Base-by-base conservation (phyloP, 2,329 filamentous ascomycete genomes). In the Ophiocordyceps sinensis region DNA sequence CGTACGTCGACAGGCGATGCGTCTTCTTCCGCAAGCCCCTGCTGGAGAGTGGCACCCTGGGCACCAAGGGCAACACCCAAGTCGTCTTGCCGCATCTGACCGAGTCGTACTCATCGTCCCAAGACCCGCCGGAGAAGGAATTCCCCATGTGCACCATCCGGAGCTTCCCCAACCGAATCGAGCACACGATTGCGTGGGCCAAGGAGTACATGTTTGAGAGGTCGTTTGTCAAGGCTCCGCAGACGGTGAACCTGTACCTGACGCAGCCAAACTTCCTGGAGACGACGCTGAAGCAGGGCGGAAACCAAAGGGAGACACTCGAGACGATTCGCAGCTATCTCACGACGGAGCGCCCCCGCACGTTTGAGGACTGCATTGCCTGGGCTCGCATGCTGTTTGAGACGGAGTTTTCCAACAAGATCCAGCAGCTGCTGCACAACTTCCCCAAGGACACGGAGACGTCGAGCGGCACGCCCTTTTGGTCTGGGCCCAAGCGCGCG, bases 61-160 rank as follows among this genome's bases (percentile, higher is more conserved):
- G 91, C 40, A 96, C 93, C 44, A 98, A 98, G 71, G 91, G 91
- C 55, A 98, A 98, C 66, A 94, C 87, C 7, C 91, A 98, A 57
- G 91, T 98, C 44, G 79, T 98, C 38, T 73, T 98, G 43, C 93
- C 91, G 11, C 75, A 78, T 51, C 67, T 95, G 47, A 96, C 91
- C 1, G 93, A 98, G 63, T 96, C 91, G 1, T 98, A 98, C 67
- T 95, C 91, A 1, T 73, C 69, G 4, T 96, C 91, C 17, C 89
- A 95, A 59, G 93, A 98, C 59, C 91, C 91, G 1, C 91, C 91
- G 0, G 93, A 98, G 71, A 87, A 95, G 67, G 94, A 91, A 1
- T 96, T 98, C 73, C 91, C 91, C 1, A 96, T 96, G 88, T 98
- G 91, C 62, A 96, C 91, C 5, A 73, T 98, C 46, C 79, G 85